Percentiles rank a stretch among this genome's conserved stretches.
These are phyloP conservation scores for Actinomortierella wolfii DNA, from an alignment of 371 early-diverging fungal species.

Conservation along the genomic window DNA sequence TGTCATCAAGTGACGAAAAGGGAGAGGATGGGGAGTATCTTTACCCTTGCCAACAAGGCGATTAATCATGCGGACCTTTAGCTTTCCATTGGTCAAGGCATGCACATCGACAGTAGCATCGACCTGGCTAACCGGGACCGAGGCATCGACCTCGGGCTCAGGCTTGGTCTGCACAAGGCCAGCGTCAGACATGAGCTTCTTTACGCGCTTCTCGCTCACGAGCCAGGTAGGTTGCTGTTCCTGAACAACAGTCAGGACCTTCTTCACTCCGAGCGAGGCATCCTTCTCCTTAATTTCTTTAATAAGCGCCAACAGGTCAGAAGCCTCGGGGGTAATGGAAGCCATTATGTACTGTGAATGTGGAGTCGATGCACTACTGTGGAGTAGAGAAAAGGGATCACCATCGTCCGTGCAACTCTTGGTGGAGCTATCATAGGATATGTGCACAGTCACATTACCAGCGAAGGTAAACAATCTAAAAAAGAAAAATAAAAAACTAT, in stretches of 20 bases:
- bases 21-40: background rate
- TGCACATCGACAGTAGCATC: slow-evolving; percentile 60
- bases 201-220: slow-evolving; percentile 71
- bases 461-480: no score
- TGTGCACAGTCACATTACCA: no score
- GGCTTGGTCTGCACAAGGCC: slow-evolving; percentile 55
- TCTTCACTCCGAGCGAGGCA: slow-evolving; percentile 63
- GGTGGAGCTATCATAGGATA: no score
- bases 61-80: slow-evolving; percentile 61
- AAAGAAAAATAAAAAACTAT: background rate
- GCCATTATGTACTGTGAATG: slow-evolving; percentile 18
- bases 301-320: slow-evolving; percentile 47
- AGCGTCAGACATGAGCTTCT: slow-evolving; percentile 61
- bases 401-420: no score
- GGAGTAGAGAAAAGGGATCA: no score
- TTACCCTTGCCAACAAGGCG: slow-evolving; percentile 60
- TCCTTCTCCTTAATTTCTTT: slow-evolving; percentile 53
- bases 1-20: background rate
- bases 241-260: slow-evolving; percentile 52
- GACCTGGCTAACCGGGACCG: slow-evolving; percentile 65
- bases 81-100: slow-evolving; percentile 33
- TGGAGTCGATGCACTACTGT: no score
- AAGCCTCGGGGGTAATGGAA: slow-evolving; percentile 41
- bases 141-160: slow-evolving; percentile 60
- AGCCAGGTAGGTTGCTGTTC: slow-evolving; percentile 60